Evolutionary conservation across 2,329 filamentous ascomycete genomes (phyloP), one percentile per base, ranked within the genome.

Genomic region (Blumeriella jaapii): DNA sequence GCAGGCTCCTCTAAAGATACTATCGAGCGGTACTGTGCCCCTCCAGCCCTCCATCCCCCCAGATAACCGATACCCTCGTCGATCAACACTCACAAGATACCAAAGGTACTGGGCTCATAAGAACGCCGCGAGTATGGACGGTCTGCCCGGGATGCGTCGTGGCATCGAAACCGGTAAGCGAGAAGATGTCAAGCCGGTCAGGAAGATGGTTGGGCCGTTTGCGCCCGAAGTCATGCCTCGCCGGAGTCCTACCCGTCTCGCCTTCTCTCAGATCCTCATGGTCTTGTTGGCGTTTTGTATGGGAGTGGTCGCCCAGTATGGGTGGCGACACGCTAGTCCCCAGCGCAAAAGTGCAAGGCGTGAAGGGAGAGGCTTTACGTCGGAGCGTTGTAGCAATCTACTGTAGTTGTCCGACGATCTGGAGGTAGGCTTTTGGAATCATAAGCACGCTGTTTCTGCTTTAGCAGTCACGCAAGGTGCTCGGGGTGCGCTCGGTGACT

Each of bases 141-240:
- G 38, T 10, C 38, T 48, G 6, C 44, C 44, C 1, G 43, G 38
- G 3, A 28, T 48, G 29, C 35, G 31, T 24, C 33, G 44, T 20
- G 46, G 35, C 8, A 24, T 46, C 5, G 40, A 41, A 13, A 44
- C 36, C 2, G 38, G 18, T 7, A 40, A 40, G 23, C 39, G 30
- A 10, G 44, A 46, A n/a, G 33, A 34, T 3, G 40, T 48, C 19
- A 39, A 32, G 30, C 46, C 46, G 9, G 45, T 48, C 16, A 48
- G 45, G 34, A 48, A 48, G 38, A 48, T 48, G 44, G 44, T 48
- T 9, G 45, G 45, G 6, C 36, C 39, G 2, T 40, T 37, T 24
- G 46, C 44, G 8, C 32, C 27, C 10, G 24, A 29, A 4, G 32
- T 11, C 10, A 20, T 16, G 22, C 25, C 32, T 12, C 32, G 32